phyloP scores from a whole-genome alignment of 78 protist genomes.

The Speleostelium caveatum region DNA sequence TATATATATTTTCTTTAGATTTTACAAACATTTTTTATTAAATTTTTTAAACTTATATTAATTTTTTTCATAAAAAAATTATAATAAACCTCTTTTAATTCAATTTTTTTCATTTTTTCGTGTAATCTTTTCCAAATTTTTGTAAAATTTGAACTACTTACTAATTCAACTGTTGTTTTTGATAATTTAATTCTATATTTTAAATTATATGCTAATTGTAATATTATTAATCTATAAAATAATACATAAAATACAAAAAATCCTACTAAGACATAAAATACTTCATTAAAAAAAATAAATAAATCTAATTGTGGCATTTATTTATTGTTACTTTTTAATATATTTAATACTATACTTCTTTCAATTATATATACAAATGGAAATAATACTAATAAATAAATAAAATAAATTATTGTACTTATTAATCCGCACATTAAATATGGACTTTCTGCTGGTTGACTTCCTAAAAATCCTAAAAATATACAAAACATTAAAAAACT shows the following conservation, averaged over 20 bases:
- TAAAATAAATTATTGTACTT: slow-evolving; percentile 12
- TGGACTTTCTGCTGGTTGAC: slow-evolving; percentile 31
- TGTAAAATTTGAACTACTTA: slow-evolving; percentile 6
- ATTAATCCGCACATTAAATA: slow-evolving; percentile 30
- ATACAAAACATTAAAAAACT: slow-evolving; percentile 23
- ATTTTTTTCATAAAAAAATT: background rate
- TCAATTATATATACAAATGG: slow-evolving; percentile 48
- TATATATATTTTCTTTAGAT: slow-evolving; percentile 1
- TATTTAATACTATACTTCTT: slow-evolving; percentile 22
- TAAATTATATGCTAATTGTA: slow-evolving; percentile 39
- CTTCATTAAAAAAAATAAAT: slow-evolving; percentile 41
- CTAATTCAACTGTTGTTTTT: background rate
- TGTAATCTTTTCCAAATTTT: background rate
- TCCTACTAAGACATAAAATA: slow-evolving; percentile 20
- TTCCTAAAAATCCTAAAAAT: slow-evolving; percentile 38
- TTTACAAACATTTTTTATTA: background rate
- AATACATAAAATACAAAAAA: slow-evolving; percentile 7
- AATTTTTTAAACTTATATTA: background rate
- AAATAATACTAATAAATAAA: slow-evolving; percentile 40
- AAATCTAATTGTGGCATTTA: slow-evolving; percentile 15
- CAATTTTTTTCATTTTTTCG: background rate
- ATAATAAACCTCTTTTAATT: background rate
- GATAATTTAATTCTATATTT: slow-evolving; percentile 12
- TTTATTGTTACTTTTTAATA: slow-evolving; percentile 11
- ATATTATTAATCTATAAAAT: slow-evolving; percentile 5